Percentiles rank a stretch among this genome's conserved stretches.
These are phyloP conservation scores for Hibiscus trionum DNA, from an alignment of 345 rosid genomes.

Conservation along the genomic window DNA sequence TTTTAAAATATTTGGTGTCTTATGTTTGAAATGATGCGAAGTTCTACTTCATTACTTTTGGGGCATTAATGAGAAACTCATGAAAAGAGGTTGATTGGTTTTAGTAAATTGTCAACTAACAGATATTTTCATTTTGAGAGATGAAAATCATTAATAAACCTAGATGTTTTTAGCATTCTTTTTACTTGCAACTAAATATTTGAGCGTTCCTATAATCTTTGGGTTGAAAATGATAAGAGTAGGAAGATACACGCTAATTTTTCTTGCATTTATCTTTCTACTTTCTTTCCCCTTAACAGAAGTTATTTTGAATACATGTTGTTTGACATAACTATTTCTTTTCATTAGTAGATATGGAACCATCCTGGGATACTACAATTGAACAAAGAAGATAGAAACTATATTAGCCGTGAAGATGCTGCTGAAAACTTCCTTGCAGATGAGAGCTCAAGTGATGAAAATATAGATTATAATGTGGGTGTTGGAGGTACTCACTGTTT, in stretches of 20 bases:
- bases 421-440: constrained; percentile 66
- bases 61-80: not conserved
- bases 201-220: not conserved
- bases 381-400: constrained; percentile 68
- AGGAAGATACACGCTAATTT: not conserved
- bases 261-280: not conserved
- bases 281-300: not conserved
- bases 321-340: constrained; percentile 11
- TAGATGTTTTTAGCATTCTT: not conserved
- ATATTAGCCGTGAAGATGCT: constrained; percentile 51
- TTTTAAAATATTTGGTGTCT: not conserved
- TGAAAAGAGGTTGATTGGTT: not conserved
- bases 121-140: not conserved
- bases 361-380: constrained; percentile 97
- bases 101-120: not conserved
- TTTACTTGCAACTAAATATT: not conserved
- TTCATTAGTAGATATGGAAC: constrained; percentile 76
- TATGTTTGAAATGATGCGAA: not conserved
- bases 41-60: not conserved
- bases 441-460: constrained; percentile 95
- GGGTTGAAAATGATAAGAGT: not conserved
- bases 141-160: constrained; percentile 2
- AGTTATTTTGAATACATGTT: not conserved
- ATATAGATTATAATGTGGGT: constrained; percentile 58
- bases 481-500: constrained; percentile 54